A percentile compares a stretch with the other conserved stretches of the same genome.
phyloP scores from a whole-genome alignment of 2,329 filamentous ascomycete species.

The Fusarium sp. region DNA sequence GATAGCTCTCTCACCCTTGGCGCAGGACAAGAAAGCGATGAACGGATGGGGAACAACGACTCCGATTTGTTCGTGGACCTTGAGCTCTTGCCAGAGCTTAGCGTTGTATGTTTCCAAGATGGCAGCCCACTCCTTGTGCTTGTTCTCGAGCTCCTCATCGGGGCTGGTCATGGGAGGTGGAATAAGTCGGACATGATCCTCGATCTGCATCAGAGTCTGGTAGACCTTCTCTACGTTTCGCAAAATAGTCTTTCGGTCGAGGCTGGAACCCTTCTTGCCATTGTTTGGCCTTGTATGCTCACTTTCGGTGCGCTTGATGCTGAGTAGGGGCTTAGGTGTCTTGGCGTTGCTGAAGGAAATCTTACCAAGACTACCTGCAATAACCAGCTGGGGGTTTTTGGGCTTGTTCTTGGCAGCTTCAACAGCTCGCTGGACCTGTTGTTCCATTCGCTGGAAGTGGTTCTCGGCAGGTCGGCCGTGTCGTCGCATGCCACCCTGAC shows the following conservation, averaged over 20 bases:
- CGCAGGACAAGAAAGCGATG: conserved; percentile 93
- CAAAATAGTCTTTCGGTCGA: conserved; percentile 85
- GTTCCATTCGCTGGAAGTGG: conserved; percentile 98
- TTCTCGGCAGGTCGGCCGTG: conserved; percentile 90
- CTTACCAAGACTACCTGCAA: conserved; percentile 95
- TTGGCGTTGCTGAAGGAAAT: conserved; percentile 99
- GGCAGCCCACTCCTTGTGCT: conserved; percentile 79
- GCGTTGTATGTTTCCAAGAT: conserved; percentile 77
- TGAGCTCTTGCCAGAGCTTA: conserved; percentile 86
- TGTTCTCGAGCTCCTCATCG: conserved; percentile 77
- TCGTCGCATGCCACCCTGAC: conserved; percentile 79
- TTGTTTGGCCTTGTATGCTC: conserved; percentile 67
- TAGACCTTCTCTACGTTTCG: conserved; percentile 92
- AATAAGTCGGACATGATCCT: conserved; percentile 89
- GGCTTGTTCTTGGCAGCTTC: conserved; percentile 97
- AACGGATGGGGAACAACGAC: conserved; percentile 87
- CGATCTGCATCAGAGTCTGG: conserved; percentile 88
- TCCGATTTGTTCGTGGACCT: conserved; percentile 92
- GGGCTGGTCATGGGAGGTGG: conserved; percentile 71
- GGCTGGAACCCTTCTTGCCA: conserved; percentile 64
- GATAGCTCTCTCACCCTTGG: conserved; percentile 96
- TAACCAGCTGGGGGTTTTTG: conserved; percentile 96
- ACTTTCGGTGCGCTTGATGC: conserved; percentile 89
- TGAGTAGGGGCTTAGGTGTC: conserved; percentile 93
- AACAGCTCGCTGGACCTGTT: conserved; percentile 96